phyloP scores from a whole-genome alignment of 2,329 filamentous ascomycete species.

The Daldinia sp. region DNA sequence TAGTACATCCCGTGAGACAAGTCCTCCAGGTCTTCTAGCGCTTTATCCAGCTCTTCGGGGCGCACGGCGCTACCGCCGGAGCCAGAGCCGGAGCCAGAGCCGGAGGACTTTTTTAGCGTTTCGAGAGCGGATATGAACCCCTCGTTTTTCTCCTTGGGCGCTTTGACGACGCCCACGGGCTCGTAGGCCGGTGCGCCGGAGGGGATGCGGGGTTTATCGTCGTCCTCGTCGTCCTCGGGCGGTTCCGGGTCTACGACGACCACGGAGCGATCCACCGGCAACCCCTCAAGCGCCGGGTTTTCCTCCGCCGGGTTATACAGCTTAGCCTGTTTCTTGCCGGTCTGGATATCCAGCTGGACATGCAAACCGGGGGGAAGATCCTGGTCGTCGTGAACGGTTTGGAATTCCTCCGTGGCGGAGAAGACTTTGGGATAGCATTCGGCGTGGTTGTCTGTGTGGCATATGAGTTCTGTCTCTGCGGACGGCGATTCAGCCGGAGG shows the following conservation, averaged over 20 bases:
- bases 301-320: constrained; percentile 70
- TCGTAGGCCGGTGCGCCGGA: constrained; percentile 69
- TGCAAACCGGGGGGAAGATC: constrained; percentile 74
- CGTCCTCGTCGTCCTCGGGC: constrained; percentile 37
- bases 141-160: constrained; percentile 57
- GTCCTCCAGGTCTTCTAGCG: constrained; percentile 70
- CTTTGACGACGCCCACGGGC: constrained; percentile 67
- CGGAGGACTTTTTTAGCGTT: constrained; percentile 60
- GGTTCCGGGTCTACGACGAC: constrained; percentile 66
- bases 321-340: constrained; percentile 74
- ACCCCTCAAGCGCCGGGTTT: constrained; percentile 61
- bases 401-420: constrained; percentile 73
- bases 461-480: constrained; percentile 69
- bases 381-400: constrained; percentile 72
- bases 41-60: constrained; percentile 57
- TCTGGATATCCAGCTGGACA: constrained; percentile 73
- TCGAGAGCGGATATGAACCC: constrained; percentile 63
- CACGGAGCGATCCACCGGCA: constrained; percentile 65
- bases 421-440: constrained; percentile 77
- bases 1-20: constrained; percentile 78
- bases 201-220: constrained; percentile 53
- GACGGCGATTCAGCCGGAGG: constrained; percentile 53
- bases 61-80: constrained; percentile 36
- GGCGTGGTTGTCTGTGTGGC: constrained; percentile 68
- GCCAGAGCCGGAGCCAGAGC: background rate